Conservation (phyloP, 2,329 filamentous ascomycete species). For the Rhinocladiella mackenziei region DNA sequence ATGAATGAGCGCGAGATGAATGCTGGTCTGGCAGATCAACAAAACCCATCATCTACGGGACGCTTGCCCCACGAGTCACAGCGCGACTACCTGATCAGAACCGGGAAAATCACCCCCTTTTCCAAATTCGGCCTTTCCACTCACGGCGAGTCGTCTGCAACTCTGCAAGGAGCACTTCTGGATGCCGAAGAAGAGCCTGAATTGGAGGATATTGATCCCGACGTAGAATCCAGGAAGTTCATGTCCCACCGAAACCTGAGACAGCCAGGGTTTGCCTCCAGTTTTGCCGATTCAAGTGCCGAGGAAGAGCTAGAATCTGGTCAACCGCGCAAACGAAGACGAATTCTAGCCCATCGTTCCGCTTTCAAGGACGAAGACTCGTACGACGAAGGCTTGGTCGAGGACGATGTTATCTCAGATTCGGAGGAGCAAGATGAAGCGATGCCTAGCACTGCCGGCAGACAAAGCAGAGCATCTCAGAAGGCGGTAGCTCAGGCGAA, state of each 20-base stretch:
- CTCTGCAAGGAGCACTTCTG: conserved; percentile 70
- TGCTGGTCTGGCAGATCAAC: conserved; percentile 42
- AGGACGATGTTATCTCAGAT: conserved; percentile 26
- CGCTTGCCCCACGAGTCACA: conserved; percentile 75
- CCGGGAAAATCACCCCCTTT: conserved; percentile 96
- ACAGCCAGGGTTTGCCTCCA: conserved; percentile 66
- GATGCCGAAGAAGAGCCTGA: conserved; percentile 72
- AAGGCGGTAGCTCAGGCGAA: conserved; percentile 34
- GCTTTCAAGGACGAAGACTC: conserved; percentile 37
- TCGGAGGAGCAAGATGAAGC: conserved; percentile 34
- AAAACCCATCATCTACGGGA: conserved; percentile 42
- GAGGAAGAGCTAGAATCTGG: conserved; percentile 25
- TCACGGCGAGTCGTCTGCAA: conserved; percentile 59
- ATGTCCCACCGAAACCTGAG: conserved; percentile 69
- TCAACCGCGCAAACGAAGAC: conserved; percentile 36
- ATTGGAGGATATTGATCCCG: conserved; percentile 43
- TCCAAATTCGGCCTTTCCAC: conserved; percentile 66
- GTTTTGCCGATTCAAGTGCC: conserved; percentile 33
- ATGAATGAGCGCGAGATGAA: conserved; percentile 67
- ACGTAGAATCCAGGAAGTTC: conserved; percentile 37
- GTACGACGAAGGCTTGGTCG: conserved; percentile 26
- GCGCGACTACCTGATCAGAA: conserved; percentile 86
- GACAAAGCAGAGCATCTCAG: conserved; percentile 24
- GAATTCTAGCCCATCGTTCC: conserved; percentile 31
- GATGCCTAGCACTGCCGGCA: conserved; percentile 26